phyloP scores from a whole-genome alignment of 768 basidiomycete species.

The Russula ochroleuca region DNA sequence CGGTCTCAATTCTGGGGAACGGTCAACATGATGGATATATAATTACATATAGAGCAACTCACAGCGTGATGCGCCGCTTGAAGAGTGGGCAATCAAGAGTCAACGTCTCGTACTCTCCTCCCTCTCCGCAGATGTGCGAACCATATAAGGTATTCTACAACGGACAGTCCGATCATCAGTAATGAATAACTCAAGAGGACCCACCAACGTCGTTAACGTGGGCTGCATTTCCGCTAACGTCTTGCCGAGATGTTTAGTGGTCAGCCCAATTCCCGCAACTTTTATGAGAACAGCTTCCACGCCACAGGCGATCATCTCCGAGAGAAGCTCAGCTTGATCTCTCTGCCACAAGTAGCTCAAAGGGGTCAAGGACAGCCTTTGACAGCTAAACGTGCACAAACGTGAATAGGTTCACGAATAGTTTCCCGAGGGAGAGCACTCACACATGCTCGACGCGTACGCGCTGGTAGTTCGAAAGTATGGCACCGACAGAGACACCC shows the following conservation, averaged over 20 bases:
- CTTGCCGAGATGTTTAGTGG: slow-evolving; percentile 71
- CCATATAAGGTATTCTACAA: slow-evolving; percentile 74
- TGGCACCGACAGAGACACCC: slow-evolving; percentile 92
- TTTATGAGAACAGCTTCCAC: slow-evolving; percentile 88
- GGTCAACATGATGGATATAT: neutral
- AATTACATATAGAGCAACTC: slow-evolving; percentile 30
- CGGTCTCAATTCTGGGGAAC: slow-evolving; percentile 50
- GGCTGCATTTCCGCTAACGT: slow-evolving; percentile 69
- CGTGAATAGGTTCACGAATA: slow-evolving; percentile 1
- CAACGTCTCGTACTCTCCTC: slow-evolving; percentile 95
- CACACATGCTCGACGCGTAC: slow-evolving; percentile 97
- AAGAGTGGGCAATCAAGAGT: slow-evolving; percentile 89
- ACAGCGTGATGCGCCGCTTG: slow-evolving; percentile 71
- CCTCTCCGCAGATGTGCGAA: slow-evolving; percentile 93
- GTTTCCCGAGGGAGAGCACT: slow-evolving; percentile 32
- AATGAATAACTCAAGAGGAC: slow-evolving; percentile 27
- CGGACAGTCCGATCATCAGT: neutral
- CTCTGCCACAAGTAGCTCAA: slow-evolving; percentile 94
- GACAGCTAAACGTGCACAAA: slow-evolving; percentile 53
- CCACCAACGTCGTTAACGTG: slow-evolving; percentile 66
- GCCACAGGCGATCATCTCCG: slow-evolving; percentile 78
- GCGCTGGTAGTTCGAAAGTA: slow-evolving; percentile 95
- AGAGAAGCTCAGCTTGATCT: slow-evolving; percentile 77
- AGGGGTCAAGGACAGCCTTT: slow-evolving; percentile 71
- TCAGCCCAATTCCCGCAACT: slow-evolving; percentile 90